Conservation (phyloP, 306 rosid genomes). For the Vigna reflexopilosa region DNA sequence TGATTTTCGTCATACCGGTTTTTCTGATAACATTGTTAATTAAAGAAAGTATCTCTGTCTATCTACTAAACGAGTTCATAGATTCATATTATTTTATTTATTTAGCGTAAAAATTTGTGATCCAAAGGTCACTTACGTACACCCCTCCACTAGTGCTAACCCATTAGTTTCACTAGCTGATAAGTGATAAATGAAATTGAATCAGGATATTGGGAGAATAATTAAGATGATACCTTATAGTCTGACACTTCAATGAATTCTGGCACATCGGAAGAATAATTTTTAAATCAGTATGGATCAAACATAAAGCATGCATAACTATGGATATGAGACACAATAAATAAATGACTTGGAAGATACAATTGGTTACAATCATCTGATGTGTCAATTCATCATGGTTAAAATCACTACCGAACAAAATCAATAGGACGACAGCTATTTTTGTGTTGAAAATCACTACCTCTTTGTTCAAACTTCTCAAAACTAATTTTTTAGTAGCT, state of each 20-base stretch:
- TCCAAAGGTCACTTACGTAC: constrained; percentile 2
- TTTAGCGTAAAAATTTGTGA: too few species aligned
- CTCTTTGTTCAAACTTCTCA: constrained; percentile 74
- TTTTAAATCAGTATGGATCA: constrained; percentile 85
- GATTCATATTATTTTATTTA: too few species aligned
- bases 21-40: too few species aligned
- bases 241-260: constrained; percentile 75
- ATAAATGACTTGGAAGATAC: constrained; percentile 27
- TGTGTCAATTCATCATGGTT: background rate
- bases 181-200: background rate
- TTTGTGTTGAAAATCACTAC: constrained; percentile 92
- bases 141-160: background rate
- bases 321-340: constrained; percentile 31
- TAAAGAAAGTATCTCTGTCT: too few species aligned
- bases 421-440: constrained; percentile 91
- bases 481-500: background rate
- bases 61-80: too few species aligned
- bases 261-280: constrained; percentile 53
- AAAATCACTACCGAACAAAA: constrained; percentile 63
- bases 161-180: constrained; percentile 9
- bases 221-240: constrained; percentile 59
- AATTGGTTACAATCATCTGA: constrained; percentile 22
- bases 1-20: too few species aligned
- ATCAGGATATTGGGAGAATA: constrained; percentile 16
- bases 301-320: constrained; percentile 72